phyloP scores from a whole-genome alignment of 139 green algal genomes.

The Parachlorella kessleri region DNA sequence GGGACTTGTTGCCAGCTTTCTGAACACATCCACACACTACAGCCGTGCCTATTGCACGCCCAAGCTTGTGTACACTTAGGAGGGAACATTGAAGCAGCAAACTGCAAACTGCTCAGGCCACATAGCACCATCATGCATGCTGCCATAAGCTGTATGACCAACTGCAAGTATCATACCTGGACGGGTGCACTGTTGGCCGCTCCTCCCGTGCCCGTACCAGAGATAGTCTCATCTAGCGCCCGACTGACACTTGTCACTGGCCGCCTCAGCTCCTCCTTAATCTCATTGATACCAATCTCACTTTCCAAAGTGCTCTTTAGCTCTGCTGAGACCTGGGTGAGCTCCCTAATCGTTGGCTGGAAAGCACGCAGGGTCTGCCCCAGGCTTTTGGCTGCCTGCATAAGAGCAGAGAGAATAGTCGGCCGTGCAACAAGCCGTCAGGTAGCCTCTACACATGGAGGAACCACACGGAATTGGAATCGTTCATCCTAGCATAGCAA shows the following conservation, averaged over 20 bases:
- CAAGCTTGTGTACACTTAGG: background rate
- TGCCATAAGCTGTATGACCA: background rate
- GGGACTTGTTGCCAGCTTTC: background rate
- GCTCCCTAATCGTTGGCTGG: slow-evolving; percentile 94
- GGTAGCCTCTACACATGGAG: too few species aligned
- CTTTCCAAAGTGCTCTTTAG: slow-evolving; percentile 91
- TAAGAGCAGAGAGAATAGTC: background rate
- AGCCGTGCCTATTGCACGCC: background rate
- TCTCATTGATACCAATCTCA: slow-evolving; percentile 95
- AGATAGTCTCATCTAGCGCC: too few species aligned
- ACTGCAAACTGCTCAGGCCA: background rate
- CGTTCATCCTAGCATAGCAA: too few species aligned
- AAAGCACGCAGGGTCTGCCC: slow-evolving; percentile 85
- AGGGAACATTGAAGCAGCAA: background rate
- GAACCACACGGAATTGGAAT: too few species aligned
- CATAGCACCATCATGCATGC: background rate
- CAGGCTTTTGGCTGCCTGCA: slow-evolving; percentile 89
- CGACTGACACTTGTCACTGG: slow-evolving; percentile 15
- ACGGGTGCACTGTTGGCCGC: background rate
- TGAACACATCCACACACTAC: background rate
- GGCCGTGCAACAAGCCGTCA: too few species aligned
- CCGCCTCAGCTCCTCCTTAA: slow-evolving; percentile 65
- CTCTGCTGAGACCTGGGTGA: slow-evolving; percentile 85
- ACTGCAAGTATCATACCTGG: too few species aligned
- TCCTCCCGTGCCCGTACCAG: background rate